Evolutionary conservation across 2,329 filamentous ascomycete species (phyloP).

Genomic region (Colletotrichum spinosum): DNA sequence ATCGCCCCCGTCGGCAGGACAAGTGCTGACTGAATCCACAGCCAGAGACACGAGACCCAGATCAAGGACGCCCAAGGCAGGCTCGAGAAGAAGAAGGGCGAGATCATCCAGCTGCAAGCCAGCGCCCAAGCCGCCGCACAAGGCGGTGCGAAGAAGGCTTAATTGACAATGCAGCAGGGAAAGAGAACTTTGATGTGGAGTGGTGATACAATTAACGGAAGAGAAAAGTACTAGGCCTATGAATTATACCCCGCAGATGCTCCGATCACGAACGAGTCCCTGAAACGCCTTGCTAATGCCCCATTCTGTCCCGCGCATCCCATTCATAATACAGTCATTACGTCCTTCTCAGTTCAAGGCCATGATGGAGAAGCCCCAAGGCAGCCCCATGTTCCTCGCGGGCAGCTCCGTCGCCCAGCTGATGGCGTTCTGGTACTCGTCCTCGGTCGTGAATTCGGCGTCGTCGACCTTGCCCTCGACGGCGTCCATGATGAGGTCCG

Average conservation of each 20-base stretch:
- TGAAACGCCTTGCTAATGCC: slow-evolving; percentile 34
- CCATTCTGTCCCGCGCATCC: slow-evolving; percentile 3
- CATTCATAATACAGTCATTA: slow-evolving; percentile 24
- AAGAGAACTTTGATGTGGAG: slow-evolving; percentile 24
- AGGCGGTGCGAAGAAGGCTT: slow-evolving; percentile 46
- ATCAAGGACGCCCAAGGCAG: slow-evolving; percentile 68
- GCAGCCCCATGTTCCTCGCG: slow-evolving; percentile 50
- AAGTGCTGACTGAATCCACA: slow-evolving; percentile 25
- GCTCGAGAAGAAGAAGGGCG: slow-evolving; percentile 68
- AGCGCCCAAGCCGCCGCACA: slow-evolving; percentile 62
- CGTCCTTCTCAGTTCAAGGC: slow-evolving; percentile 46
- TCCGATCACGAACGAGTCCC: slow-evolving; percentile 21
- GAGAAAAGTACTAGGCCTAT: slow-evolving; percentile 31
- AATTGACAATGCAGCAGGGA: background rate
- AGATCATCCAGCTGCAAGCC: slow-evolving; percentile 69
- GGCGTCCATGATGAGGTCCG: slow-evolving; percentile 46
- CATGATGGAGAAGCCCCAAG: slow-evolving; percentile 52
- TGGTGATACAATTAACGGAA: slow-evolving; percentile 34
- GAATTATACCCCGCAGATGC: slow-evolving; percentile 37
- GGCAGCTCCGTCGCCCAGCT: slow-evolving; percentile 45
- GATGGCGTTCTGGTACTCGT: slow-evolving; percentile 41
- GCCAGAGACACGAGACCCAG: slow-evolving; percentile 58
- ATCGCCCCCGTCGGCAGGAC: slow-evolving; percentile 20
- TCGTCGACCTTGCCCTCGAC: slow-evolving; percentile 41
- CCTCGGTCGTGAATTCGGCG: slow-evolving; percentile 32